Conservation (phyloP, 164 flowering plant genomes). For the Protea cynaroides region DNA sequence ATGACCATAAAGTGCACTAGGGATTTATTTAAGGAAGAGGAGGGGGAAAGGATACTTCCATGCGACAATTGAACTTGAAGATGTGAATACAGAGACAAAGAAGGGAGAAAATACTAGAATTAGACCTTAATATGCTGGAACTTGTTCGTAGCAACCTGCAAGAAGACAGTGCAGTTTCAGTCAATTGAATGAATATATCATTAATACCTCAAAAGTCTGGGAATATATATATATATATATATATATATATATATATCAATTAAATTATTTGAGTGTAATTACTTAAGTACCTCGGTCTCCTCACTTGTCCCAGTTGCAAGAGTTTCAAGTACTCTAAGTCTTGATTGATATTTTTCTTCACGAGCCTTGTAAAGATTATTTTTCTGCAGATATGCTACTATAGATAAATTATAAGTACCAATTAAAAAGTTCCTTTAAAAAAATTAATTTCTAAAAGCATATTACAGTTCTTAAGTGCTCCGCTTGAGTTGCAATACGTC, state of each 20-base stretch:
- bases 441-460: neutral
- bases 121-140: slow-evolving; percentile 71
- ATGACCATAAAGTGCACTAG: too few species aligned
- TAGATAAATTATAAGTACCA: slow-evolving; percentile 6
- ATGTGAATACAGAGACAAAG: neutral
- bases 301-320: slow-evolving; percentile 69
- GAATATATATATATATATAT: neutral
- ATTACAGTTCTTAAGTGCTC: slow-evolving; percentile 62
- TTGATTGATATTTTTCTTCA: slow-evolving; percentile 68
- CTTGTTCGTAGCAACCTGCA: slow-evolving; percentile 57
- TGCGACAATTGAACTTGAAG: too few species aligned
- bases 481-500: slow-evolving; percentile 62
- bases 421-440: neutral
- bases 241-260: neutral
- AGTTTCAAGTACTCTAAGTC: slow-evolving; percentile 67
- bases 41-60: too few species aligned
- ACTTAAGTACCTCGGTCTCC: slow-evolving; percentile 67
- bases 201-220: neutral
- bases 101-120: slow-evolving; percentile 8
- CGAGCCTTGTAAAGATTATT: slow-evolving; percentile 61
- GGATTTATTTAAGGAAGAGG: too few species aligned
- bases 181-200: neutral
- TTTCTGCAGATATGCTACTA: slow-evolving; percentile 52
- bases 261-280: neutral
- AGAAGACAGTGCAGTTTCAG: slow-evolving; percentile 7